Percentiles rank a stretch among this genome's conserved stretches.
Conservation (phyloP, 2,329 filamentous ascomycete species). For the Incumbomyces delicatus region DNA sequence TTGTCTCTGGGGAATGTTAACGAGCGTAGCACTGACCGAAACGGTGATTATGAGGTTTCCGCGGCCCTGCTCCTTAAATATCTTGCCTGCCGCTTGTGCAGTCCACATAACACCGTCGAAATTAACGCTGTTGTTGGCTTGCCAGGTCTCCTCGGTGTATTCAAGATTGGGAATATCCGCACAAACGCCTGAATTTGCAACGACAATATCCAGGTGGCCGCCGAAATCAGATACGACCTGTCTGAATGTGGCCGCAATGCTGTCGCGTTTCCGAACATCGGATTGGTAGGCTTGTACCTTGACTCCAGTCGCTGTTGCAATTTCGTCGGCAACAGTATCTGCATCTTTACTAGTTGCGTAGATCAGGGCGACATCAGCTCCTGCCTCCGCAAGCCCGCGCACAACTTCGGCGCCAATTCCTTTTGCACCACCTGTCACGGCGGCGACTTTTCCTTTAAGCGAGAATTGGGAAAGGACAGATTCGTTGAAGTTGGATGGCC, state of each 20-base stretch:
- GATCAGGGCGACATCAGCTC: conserved; percentile 29
- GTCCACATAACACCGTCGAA: conserved; percentile 40
- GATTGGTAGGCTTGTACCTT: conserved; percentile 27
- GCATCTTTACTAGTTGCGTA: conserved; percentile 25
- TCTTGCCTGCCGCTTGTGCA: conserved; percentile 20
- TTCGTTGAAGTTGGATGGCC: too few relatives aligned
- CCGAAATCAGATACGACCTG: conserved; percentile 32
- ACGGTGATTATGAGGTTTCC: conserved; percentile 32
- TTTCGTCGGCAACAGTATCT: conserved; percentile 18
- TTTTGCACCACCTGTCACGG: too few relatives aligned
- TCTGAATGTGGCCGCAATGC: conserved; percentile 28
- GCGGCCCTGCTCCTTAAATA: conserved; percentile 27
- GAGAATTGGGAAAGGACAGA: too few relatives aligned
- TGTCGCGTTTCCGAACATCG: conserved; percentile 22
- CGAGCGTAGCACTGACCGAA: conserved; percentile 28
- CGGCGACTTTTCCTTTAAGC: too few relatives aligned
- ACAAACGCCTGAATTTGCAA: conserved; percentile 42
- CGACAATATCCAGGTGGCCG: conserved; percentile 40
- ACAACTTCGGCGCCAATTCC: too few relatives aligned
- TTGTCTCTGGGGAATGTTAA: conserved; percentile 32
- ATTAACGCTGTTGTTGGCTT: conserved; percentile 45
- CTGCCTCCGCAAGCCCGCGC: too few relatives aligned
- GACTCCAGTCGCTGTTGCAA: conserved; percentile 23
- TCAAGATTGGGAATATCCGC: conserved; percentile 48
- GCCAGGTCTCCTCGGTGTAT: conserved; percentile 43